Evolutionary conservation across 768 basidiomycete genomes (phyloP).

Genomic region (Lactarius psammicola): DNA sequence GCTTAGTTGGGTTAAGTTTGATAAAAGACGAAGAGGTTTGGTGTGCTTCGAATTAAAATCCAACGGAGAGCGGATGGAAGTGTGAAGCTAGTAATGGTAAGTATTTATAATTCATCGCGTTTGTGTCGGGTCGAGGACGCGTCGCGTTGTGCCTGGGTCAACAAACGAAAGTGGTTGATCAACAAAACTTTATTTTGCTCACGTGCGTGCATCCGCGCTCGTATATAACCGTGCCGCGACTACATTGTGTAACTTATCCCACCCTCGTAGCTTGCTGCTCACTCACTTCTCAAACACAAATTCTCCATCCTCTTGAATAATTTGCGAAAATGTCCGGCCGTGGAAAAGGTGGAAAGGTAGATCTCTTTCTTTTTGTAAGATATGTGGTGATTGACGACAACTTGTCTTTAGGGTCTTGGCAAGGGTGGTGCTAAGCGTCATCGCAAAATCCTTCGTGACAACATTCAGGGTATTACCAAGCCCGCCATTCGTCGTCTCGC

Average conservation of each 20-base stretch:
- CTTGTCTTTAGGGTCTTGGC: slow-evolving; percentile 54
- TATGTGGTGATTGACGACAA: not conserved
- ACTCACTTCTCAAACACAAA: not conserved
- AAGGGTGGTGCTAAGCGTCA: slow-evolving; percentile 80
- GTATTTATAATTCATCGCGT: slow-evolving; percentile 21
- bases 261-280: not conserved
- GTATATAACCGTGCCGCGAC: slow-evolving; percentile 31
- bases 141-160: slow-evolving; percentile 18
- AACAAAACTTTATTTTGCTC: slow-evolving; percentile 29
- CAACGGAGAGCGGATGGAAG: slow-evolving; percentile 9
- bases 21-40: not conserved
- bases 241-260: slow-evolving; percentile 8
- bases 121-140: not conserved
- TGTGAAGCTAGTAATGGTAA: not conserved
- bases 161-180: slow-evolving; percentile 34
- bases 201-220: slow-evolving; percentile 25
- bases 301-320: slow-evolving; percentile 6
- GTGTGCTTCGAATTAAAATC: slow-evolving; percentile 10
- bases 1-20: slow-evolving; percentile 5
- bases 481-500: slow-evolving; percentile 63
- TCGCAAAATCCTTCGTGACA: slow-evolving; percentile 78
- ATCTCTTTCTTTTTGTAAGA: not conserved
- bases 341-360: slow-evolving; percentile 74
- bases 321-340: slow-evolving; percentile 64
- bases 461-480: slow-evolving; percentile 77